Conservation (phyloP, 2,329 filamentous ascomycete genomes). For the Xylaria sp. region DNA sequence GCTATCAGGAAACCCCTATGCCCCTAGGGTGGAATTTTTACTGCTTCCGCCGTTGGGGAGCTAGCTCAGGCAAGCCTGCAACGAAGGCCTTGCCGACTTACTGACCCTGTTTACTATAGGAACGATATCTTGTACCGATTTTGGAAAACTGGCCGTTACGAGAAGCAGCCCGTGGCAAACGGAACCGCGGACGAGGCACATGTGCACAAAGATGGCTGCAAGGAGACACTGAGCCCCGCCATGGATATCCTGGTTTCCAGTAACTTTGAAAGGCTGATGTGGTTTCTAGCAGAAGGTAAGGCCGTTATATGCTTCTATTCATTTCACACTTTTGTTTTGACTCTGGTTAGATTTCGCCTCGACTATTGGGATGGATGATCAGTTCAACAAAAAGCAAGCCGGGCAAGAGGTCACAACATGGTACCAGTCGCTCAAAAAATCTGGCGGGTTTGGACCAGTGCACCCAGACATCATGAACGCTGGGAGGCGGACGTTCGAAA, state of each 20-base stretch:
- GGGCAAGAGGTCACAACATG: conserved; percentile 81
- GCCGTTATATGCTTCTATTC: neutral
- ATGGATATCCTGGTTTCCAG: conserved; percentile 98
- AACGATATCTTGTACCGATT: conserved; percentile 98
- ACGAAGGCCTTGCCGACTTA: neutral
- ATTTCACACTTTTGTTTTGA: neutral
- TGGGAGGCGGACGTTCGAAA: conserved; percentile 81
- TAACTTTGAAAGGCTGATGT: conserved; percentile 96
- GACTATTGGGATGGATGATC: conserved; percentile 69
- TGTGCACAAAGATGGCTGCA: conserved; percentile 78
- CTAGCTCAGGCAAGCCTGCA: no score
- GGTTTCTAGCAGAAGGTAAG: conserved; percentile 80
- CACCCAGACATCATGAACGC: conserved; percentile 76
- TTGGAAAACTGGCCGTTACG: conserved; percentile 89
- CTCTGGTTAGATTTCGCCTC: conserved; percentile 64
- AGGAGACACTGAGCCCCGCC: conserved; percentile 91
- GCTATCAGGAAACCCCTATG: neutral
- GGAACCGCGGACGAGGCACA: conserved; percentile 69
- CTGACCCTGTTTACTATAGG: conserved; percentile 37
- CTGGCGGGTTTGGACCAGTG: conserved; percentile 84
- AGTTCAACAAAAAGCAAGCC: conserved; percentile 74
- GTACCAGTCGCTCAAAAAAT: conserved; percentile 82
- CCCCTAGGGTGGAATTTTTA: neutral
- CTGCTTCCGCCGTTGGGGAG: neutral
- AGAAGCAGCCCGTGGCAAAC: conserved; percentile 78